A percentile compares a stretch with the other conserved stretches of the same genome.
Evolutionary conservation across 345 rosid species (phyloP).

Genomic region (Camelina neglecta): DNA sequence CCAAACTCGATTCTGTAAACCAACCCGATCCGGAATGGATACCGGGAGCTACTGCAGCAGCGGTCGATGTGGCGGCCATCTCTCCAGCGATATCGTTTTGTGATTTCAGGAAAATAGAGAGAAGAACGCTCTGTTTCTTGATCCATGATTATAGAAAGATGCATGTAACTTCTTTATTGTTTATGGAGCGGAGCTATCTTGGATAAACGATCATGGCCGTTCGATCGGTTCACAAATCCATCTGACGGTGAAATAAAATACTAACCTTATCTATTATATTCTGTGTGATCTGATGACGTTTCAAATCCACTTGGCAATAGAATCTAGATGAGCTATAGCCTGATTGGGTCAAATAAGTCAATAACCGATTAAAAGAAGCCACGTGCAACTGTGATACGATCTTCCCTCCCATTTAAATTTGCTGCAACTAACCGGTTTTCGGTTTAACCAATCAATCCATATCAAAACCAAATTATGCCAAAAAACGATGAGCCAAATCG

Average conservation of each 20-base stretch:
- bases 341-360: constrained; percentile 19
- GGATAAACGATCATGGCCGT: constrained; percentile 36
- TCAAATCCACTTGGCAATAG: background rate
- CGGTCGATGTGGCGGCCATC: constrained; percentile 66
- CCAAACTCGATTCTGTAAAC: constrained; percentile 44
- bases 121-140: background rate
- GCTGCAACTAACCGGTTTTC: background rate
- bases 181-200: constrained; percentile 10
- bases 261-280: constrained; percentile 56
- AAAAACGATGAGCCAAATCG: background rate
- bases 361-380: background rate
- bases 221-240: constrained; percentile 71
- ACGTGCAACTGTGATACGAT: constrained; percentile 10
- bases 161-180: background rate
- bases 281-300: constrained; percentile 56
- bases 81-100: constrained; percentile 23
- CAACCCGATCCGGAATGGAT: constrained; percentile 43
- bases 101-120: constrained; percentile 9
- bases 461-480: background rate
- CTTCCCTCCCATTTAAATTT: background rate
- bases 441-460: background rate
- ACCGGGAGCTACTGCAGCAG: constrained; percentile 49
- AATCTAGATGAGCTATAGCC: constrained; percentile 23
- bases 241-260: constrained; percentile 53
- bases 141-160: background rate